These are phyloP conservation scores for Leptographium radiaticola DNA, from an alignment of 2,329 filamentous ascomycete species.

Conservation along the genomic window DNA sequence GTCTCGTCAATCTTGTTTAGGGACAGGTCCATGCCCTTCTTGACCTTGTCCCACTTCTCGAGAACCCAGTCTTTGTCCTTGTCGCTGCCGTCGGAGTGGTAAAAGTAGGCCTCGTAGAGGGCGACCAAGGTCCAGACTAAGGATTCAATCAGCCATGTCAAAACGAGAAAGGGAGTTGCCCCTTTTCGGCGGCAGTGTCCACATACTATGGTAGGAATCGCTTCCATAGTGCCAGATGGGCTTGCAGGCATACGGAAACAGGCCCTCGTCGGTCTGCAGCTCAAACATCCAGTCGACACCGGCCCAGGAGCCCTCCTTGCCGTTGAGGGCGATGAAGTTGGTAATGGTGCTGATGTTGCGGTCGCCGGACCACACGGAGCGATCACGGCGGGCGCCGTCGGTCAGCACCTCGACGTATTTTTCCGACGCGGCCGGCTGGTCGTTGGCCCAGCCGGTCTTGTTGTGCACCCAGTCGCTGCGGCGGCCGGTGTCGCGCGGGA, in stretches of 20 bases:
- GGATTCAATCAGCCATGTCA: neutral
- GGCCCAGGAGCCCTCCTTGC: neutral
- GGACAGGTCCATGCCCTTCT: constrained; percentile 16
- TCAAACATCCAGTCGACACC: neutral
- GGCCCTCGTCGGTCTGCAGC: neutral
- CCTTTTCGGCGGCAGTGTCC: no score
- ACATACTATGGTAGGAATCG: neutral
- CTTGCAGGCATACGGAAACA: neutral
- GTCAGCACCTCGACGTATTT: constrained; percentile 17
- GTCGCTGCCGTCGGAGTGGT: neutral
- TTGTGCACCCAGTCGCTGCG: constrained; percentile 20
- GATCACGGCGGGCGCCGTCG: constrained; percentile 41
- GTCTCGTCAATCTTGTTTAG: constrained; percentile 11
- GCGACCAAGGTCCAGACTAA: neutral
- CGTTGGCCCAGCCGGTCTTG: constrained; percentile 23
- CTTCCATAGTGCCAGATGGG: neutral
- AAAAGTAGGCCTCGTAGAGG: neutral
- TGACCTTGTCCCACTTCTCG: constrained; percentile 18
- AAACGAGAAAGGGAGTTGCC: no score
- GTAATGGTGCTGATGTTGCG: neutral
- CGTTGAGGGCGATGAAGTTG: neutral
- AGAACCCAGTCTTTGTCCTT: neutral
- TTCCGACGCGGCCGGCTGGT: constrained; percentile 18
- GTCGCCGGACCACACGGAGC: constrained; percentile 43
- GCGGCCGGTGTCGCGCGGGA: constrained; percentile 17